phyloP scores from a whole-genome alignment of 208 protist genomes.

The Acanthamoeba lenticulata region DNA sequence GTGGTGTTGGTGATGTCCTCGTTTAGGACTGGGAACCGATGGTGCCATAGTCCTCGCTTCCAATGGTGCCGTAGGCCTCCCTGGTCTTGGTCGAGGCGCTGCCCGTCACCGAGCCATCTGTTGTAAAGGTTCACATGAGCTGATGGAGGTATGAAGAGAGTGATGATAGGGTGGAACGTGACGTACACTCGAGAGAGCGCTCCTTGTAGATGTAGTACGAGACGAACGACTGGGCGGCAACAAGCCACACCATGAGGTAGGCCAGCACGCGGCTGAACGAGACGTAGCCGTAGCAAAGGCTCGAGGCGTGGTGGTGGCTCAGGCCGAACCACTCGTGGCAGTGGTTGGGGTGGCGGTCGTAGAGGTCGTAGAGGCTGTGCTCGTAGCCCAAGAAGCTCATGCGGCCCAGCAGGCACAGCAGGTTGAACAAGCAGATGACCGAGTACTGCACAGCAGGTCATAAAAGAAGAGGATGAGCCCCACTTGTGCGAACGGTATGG shows the following conservation, averaged over 20 bases:
- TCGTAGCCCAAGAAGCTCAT: not conserved
- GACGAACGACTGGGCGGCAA: conserved; percentile 49
- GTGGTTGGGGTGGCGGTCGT: not conserved
- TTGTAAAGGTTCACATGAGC: not conserved
- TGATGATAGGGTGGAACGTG: not conserved
- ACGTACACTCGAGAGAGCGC: conserved; percentile 12
- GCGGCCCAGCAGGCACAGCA: conserved; percentile 20
- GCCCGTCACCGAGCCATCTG: conserved; percentile 51
- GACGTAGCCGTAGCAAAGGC: conserved; percentile 58
- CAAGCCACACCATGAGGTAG: conserved; percentile 44
- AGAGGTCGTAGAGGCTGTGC: conserved; percentile 30
- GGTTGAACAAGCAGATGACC: conserved; percentile 27
- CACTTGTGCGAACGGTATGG: not conserved
- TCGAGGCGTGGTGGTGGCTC: conserved; percentile 21
- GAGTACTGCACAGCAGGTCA: not conserved
- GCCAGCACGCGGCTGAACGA: conserved; percentile 55
- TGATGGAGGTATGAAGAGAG: not conserved
- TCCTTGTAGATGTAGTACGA: conserved; percentile 67
- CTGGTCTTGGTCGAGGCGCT: conserved; percentile 23
- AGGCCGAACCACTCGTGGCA: conserved; percentile 42
- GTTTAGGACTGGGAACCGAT: conserved; percentile 5
- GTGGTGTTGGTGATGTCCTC: not conserved
- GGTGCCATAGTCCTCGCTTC: conserved; percentile 49
- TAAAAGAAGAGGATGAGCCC: not conserved
- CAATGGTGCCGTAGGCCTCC: conserved; percentile 12